Base-by-base conservation (phyloP, 805 yeast species). In the Metschnikowia orientalis region DNA sequence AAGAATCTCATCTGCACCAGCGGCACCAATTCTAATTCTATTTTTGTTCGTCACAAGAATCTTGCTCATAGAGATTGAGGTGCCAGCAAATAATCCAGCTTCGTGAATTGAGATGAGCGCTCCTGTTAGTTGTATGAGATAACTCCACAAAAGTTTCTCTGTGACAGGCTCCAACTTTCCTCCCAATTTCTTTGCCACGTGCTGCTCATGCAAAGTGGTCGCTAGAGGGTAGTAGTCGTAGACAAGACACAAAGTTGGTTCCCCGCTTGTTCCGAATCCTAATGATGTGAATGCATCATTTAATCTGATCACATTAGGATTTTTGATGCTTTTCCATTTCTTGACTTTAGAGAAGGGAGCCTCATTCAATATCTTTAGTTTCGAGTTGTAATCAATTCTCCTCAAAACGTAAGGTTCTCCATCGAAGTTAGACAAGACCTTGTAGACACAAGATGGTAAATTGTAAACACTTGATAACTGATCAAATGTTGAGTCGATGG, bases 161-260 rank as follows among this genome's bases (percentile, higher is more conserved):
- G 81, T 77, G 2, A 84, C 64, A 15, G 71, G 68, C 40, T 68
- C 74, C 4, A 69, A 64, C 37, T 58, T 61, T 23, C 53, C 56
- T 42, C 56, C 63, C 49, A 53, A 50, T 35, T 49, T 64, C 26
- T 72, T 61, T 29, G 69, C 64, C 44, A 77, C 67, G 60, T 86
- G 92, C 12, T 71, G 67, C 40, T 87, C 95, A 36, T 67, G 63
- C 29, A 90, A 61, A 1, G 95, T 83, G 35, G 64, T 63, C 1
- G 95, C 72, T 40, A 77, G 66, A 15, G 98, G 97, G 56, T 73
- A 84, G 55, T 77, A 92, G 51, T 90, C 97, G 58, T 87, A 86
- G 4, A 84, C 81, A 26, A 88, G 63, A 25, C 87, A 71, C 36
- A 92, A 67, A 1, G 92, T 79, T 9, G 60, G 50, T 32, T 46